phyloP scores from a whole-genome alignment of 2,329 filamentous ascomycete species.

The Ophiosphaerella herpotricha region DNA sequence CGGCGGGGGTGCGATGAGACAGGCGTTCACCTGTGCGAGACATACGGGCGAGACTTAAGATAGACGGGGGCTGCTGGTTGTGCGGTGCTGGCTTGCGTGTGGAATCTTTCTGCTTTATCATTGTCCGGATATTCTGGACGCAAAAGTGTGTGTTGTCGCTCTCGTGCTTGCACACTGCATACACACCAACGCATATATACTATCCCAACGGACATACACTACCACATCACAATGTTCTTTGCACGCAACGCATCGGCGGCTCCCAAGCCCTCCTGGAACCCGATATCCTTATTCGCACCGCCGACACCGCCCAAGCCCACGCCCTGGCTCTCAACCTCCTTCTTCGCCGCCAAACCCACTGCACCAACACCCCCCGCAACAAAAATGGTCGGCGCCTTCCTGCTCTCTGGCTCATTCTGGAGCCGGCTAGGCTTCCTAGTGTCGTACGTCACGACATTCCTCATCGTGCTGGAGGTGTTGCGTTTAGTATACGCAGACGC shows the following conservation, averaged over 20 bases:
- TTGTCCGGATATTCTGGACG: too few species aligned
- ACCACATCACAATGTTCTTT: too few species aligned
- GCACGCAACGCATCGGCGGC: too few species aligned
- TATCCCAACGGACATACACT: too few species aligned
- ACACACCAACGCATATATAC: too few species aligned
- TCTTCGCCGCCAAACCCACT: not conserved
- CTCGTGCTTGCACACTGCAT: not conserved
- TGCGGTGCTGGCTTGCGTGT: not conserved
- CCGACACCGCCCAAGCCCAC: too few species aligned
- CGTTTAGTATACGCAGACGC: slow-evolving; percentile 25
- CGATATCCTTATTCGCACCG: too few species aligned
- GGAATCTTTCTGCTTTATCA: too few species aligned
- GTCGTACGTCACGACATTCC: slow-evolving; percentile 25
- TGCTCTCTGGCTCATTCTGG: slow-evolving; percentile 18
- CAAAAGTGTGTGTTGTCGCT: too few species aligned
- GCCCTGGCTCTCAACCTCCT: not conserved
- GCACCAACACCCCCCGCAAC: not conserved
- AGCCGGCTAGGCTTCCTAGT: slow-evolving; percentile 25
- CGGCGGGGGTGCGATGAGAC: not conserved
- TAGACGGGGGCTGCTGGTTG: not conserved
- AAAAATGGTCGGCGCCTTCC: slow-evolving; percentile 13
- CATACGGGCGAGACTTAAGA: not conserved
- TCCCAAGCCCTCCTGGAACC: too few species aligned
- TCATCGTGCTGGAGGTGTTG: slow-evolving; percentile 27
- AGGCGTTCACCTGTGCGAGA: not conserved